Percentiles rank a stretch among this genome's conserved stretches.
These are phyloP conservation scores for Alternaria angustiovoidea DNA, from an alignment of 2,329 filamentous ascomycete species.

Conservation along the genomic window DNA sequence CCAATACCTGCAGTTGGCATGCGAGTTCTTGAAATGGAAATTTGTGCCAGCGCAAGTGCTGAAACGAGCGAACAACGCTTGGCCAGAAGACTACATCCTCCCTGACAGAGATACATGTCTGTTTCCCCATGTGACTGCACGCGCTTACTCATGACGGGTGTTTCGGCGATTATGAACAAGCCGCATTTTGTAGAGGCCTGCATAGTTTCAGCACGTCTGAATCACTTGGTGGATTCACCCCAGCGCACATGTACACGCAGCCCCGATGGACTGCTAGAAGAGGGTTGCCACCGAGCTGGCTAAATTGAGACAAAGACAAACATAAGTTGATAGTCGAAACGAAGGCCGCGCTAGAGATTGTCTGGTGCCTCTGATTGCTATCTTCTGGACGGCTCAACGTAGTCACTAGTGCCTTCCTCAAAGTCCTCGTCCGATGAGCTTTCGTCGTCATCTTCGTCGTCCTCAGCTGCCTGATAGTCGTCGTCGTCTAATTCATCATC, in stretches of 20 bases:
- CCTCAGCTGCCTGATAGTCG: slow-evolving; percentile 22
- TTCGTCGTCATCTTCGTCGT: slow-evolving; percentile 21
- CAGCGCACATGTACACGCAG: not conserved
- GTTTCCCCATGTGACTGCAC: not conserved
- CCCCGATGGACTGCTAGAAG: not conserved
- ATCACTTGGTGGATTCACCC: not conserved
- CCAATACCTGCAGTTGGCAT: not conserved
- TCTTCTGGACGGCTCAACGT: slow-evolving; percentile 22
- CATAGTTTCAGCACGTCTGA: not conserved
- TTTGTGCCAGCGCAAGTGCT: not conserved
- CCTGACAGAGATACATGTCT: not conserved
- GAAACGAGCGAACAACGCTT: not conserved
- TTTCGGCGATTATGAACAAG: not conserved
- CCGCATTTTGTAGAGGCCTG: not conserved
- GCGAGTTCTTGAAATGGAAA: slow-evolving; percentile 1
- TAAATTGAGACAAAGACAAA: not conserved
- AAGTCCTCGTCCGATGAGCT: not conserved
- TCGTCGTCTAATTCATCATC: slow-evolving; percentile 27
- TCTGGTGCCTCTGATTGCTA: not conserved
- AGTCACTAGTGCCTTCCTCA: slow-evolving; percentile 23
- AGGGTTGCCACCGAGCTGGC: not conserved
- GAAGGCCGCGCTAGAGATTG: not conserved
- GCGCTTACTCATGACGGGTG: not conserved
- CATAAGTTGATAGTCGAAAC: not conserved
- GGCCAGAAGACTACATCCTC: not conserved